Conservation (phyloP, 2,329 filamentous ascomycete genomes). For the Leptographium radiaticola region DNA sequence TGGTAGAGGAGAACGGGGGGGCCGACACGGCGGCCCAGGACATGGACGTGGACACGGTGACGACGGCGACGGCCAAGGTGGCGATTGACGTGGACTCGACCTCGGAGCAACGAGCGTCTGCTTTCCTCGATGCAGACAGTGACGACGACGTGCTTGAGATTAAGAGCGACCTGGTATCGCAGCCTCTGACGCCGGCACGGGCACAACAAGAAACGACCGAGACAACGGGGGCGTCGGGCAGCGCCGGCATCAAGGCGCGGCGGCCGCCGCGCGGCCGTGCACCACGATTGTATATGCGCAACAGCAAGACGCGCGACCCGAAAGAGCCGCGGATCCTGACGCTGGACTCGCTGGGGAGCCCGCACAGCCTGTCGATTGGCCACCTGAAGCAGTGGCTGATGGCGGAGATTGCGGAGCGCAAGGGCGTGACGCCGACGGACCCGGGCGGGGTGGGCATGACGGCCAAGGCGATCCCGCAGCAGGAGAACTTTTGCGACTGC, state of each 20-base stretch:
- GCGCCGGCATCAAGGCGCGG: not conserved
- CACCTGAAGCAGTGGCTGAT: slow-evolving; percentile 65
- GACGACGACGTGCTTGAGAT: slow-evolving; percentile 8
- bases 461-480: slow-evolving; percentile 62
- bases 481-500: slow-evolving; percentile 80
- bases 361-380: slow-evolving; percentile 50
- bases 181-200: not conserved
- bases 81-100: too few relatives aligned
- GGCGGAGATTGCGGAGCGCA: slow-evolving; percentile 57
- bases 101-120: not conserved
- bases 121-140: not conserved
- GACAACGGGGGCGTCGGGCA: not conserved
- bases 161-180: slow-evolving; percentile 4
- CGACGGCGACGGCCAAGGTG: not conserved
- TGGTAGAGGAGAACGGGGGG: not conserved
- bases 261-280: too few relatives aligned
- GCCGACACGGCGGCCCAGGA: not conserved
- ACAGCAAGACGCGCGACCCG: slow-evolving; percentile 29
- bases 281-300: slow-evolving; percentile 15
- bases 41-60: not conserved
- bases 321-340: slow-evolving; percentile 63
- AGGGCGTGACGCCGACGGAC: slow-evolving; percentile 25
- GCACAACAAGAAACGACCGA: too few relatives aligned
- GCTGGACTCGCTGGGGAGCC: slow-evolving; percentile 66
- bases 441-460: slow-evolving; percentile 40